These are phyloP conservation scores for Bauhinia variegata DNA, from an alignment of 306 rosid species.

Conservation along the genomic window DNA sequence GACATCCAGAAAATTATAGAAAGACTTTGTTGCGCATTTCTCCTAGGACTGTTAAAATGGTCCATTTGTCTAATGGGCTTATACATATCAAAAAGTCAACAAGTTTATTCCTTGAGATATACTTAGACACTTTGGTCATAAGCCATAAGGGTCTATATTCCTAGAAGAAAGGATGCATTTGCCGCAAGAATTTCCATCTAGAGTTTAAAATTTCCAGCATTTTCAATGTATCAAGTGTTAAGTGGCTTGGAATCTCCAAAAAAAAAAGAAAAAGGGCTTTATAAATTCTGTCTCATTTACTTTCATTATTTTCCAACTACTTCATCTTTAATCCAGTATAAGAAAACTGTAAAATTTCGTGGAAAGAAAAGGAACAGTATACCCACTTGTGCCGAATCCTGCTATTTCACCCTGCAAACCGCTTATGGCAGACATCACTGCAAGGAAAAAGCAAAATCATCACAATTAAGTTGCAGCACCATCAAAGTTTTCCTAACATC, in stretches of 20 bases:
- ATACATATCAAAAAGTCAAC: neutral
- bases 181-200: constrained; percentile 9
- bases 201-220: constrained; percentile 1
- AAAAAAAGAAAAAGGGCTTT: neutral
- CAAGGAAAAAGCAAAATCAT: constrained; percentile 40
- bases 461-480: constrained; percentile 28
- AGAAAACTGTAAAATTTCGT: constrained; percentile 16
- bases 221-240: neutral
- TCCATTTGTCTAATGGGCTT: neutral
- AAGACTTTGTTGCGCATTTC: neutral
- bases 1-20: neutral
- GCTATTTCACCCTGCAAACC: constrained; percentile 76
- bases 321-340: neutral
- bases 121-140: neutral
- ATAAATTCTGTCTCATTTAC: neutral
- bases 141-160: constrained; percentile 3
- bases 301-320: constrained; percentile 15
- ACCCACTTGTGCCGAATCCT: constrained; percentile 78
- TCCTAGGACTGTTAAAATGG: neutral
- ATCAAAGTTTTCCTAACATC: constrained; percentile 2
- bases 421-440: constrained; percentile 95
- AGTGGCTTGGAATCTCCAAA: constrained; percentile 12
- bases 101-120: neutral
- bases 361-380: constrained; percentile 36
- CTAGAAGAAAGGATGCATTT: constrained; percentile 6